Percentiles rank a stretch among this genome's conserved stretches.
Conservation (phyloP, 345 rosid species). For the Rubroshorea leprosula region DNA sequence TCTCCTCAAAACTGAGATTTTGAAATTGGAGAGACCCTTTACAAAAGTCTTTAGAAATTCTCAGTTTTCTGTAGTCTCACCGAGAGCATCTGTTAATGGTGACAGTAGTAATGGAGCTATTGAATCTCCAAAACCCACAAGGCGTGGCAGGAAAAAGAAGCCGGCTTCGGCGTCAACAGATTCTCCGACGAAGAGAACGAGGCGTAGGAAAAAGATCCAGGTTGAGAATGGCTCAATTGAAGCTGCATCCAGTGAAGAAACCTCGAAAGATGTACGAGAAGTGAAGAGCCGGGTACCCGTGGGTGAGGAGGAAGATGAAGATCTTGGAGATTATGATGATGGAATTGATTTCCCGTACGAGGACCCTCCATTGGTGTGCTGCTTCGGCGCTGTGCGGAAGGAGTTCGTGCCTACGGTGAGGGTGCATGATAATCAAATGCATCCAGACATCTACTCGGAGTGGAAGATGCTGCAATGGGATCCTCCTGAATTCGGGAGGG, state of each 20-base stretch:
- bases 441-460: slow-evolving; percentile 77
- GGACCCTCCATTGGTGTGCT: slow-evolving; percentile 79
- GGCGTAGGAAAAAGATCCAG: not conserved
- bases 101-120: slow-evolving; percentile 30
- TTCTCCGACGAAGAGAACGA: not conserved
- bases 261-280: not conserved
- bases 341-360: slow-evolving; percentile 67
- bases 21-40: not conserved
- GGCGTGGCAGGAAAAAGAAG: slow-evolving; percentile 26
- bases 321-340: slow-evolving; percentile 44
- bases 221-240: not conserved
- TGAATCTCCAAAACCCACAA: slow-evolving; percentile 52
- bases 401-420: slow-evolving; percentile 85
- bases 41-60: not conserved
- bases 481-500: slow-evolving; percentile 81
- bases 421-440: slow-evolving; percentile 69
- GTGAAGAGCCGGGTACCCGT: slow-evolving; percentile 10
- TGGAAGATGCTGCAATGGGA: slow-evolving; percentile 98
- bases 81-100: slow-evolving; percentile 34
- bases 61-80: slow-evolving; percentile 8
- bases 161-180: not conserved
- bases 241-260: not conserved
- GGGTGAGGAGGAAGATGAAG: slow-evolving; percentile 17
- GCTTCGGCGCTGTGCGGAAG: slow-evolving; percentile 76
- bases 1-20: slow-evolving; percentile 9